Base-by-base conservation (phyloP, 495 filamentous ascomycete species). In the Sporormia fimetaria region DNA sequence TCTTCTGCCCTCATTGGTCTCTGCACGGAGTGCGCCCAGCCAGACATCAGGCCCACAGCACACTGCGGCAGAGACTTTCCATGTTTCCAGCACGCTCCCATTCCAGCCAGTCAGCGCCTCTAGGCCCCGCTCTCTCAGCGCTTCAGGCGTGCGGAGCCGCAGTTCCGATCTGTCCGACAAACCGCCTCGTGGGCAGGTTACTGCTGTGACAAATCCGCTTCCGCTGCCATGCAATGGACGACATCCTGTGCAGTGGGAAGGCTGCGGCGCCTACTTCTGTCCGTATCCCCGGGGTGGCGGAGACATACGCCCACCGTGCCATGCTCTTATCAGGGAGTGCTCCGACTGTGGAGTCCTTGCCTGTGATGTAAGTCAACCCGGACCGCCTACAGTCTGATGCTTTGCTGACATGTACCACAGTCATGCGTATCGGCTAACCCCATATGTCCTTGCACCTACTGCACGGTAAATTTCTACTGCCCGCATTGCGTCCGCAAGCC, bases 251-350 rank as follows among this genome's bases (percentile, higher is more conserved):
- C 65, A 63, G 42, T 74, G 73, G 73, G 65, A 69, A 55, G 73
- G 73, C 21, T 76, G 73, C 43, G 70, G 70, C 32, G 67, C 69
- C 3, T 74, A 72, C 51, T 70, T 72, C 44, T 76, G 73, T 39
- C 72, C 69, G 2, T 62, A 63, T 30, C 65, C 63, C 23, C 63
- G 69, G 15, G 59, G 64, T 2, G 46, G 68, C 10, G 67, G 69
- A 4, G 73, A 76, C 49, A 64, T 65, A 22, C 63, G 71, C 3
- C 63, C 65, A 26, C 56, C 65, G 21, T 75, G 72, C 47, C 57
- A 61, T 2, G 68, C 65, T 37, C 47, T 64, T 14, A 51, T 73
- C 4, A 64, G 63, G 20, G 66, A 74, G 57, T 76, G 73, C 57
- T 63, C 61, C n/a, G 61, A 57, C 24, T 76, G 73, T 47, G 60